A percentile compares a stretch with the other conserved stretches of the same genome.
These are phyloP conservation scores for Senna siamea DNA, from an alignment of 306 rosid species.

Conservation along the genomic window DNA sequence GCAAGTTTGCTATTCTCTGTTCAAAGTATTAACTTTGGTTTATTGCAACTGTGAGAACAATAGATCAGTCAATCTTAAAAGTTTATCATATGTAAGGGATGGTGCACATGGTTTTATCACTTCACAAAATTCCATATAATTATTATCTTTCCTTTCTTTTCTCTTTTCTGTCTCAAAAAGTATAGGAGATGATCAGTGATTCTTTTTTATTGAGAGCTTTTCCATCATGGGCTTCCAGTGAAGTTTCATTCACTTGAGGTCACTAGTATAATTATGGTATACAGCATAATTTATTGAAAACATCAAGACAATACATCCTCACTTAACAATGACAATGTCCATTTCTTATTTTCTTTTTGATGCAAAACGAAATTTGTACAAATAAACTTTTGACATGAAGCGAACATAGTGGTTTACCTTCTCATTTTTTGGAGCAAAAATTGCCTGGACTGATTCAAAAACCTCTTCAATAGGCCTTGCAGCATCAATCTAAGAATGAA, in stretches of 20 bases:
- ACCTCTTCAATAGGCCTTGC: conserved; percentile 82
- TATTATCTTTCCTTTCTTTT: not conserved
- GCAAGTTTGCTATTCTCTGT: conserved; percentile 5
- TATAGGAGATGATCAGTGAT: conserved; percentile 16
- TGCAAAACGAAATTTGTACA: conserved; percentile 45
- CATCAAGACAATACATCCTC: conserved; percentile 30
- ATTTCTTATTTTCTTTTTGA: conserved; percentile 40
- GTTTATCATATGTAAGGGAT: not conserved
- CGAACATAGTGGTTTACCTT: conserved; percentile 69
- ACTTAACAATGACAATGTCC: conserved; percentile 26
- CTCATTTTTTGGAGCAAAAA: conserved; percentile 76
- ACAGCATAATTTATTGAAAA: conserved; percentile 38
- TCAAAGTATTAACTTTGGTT: not conserved
- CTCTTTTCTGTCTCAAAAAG: too few species aligned
- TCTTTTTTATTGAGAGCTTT: not conserved
- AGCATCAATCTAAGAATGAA: conserved; percentile 74
- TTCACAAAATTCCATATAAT: conserved; percentile 15
- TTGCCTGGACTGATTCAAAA: conserved; percentile 75
- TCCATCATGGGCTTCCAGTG: not conserved
- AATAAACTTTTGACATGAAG: conserved; percentile 47
- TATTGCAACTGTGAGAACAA: not conserved
- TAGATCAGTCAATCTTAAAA: conserved; percentile 15
- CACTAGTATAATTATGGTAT: conserved; percentile 22
- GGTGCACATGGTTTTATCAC: conserved; percentile 6
- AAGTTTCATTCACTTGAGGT: conserved; percentile 20